Evolutionary conservation across 2,329 filamentous ascomycete genomes (phyloP), one percentile per base, ranked within the genome.

Genomic region (Sclerotinia minor): DNA sequence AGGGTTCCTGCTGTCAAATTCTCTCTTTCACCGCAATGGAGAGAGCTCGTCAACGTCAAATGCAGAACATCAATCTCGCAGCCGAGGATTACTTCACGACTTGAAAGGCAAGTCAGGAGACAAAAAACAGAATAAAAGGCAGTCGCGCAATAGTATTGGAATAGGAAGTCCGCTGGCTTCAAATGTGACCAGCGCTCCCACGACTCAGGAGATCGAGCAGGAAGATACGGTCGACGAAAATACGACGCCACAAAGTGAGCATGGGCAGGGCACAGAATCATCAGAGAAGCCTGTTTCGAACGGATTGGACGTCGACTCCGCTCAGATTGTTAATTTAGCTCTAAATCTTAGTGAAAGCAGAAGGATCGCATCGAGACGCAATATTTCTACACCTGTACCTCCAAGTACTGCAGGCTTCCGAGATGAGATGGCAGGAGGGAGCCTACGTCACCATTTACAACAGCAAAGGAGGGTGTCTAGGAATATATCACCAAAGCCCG

Each of bases 311-410:
- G 84, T 90, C 69, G 94, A 97, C 75, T 90, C 94, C 9, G 87
- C 90, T 5, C 92, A 97, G 78, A 96, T 98, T 71, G 92, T 98
- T 53, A 93, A 93, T 75, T 91, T 98, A 85, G 94, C 94, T 1
- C 80, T 98, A 73, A 95, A 90, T 71, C 80, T 98, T 61, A 96
- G 91, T 80, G 92, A 97, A 78, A 92, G 89, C 75, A 87, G 88
- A 71, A 87, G 87, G 75, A 84, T 83, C 79, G 91, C 82, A 70
- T 87, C 80, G 78, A 85, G 82, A 78, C 84, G 81, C 78, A 87
- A 77, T 77, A 84, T 79, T 49, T 77, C 74, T 29, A 73, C 82
- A 5, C 84, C 85, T 5, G 75, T 86, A 3, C 82, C 86, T 5
- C 70, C 79, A 79, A 64, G 76, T 24, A 52, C 70, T 7, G 49